phyloP scores from a whole-genome alignment of 2,329 filamentous ascomycete genomes.

The Zelopaecilomyces penicillatus region DNA sequence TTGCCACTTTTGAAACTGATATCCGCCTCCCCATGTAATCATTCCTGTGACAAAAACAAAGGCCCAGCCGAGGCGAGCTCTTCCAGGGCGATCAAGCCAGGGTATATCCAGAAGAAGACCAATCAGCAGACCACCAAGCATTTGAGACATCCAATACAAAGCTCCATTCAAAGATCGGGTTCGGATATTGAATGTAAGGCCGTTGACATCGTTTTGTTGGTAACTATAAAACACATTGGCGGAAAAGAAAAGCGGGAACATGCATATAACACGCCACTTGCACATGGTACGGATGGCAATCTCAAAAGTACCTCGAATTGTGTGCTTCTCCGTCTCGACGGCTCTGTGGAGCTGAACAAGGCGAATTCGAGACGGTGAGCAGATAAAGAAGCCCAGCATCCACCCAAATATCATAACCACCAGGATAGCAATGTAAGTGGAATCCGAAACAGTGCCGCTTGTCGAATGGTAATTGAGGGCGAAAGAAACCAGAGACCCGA shows the following conservation, averaged over 20 bases:
- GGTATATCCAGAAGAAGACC: constrained; percentile 53
- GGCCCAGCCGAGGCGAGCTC: constrained; percentile 55
- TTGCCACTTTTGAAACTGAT: constrained; percentile 62
- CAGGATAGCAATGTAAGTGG: constrained; percentile 42
- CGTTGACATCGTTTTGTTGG: constrained; percentile 48
- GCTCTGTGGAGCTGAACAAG: constrained; percentile 27
- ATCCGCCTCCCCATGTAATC: constrained; percentile 75
- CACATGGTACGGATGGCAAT: constrained; percentile 29
- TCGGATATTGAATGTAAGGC: constrained; percentile 44
- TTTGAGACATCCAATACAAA: constrained; percentile 49
- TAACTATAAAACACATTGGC: constrained; percentile 49
- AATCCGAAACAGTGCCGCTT: constrained; percentile 36
- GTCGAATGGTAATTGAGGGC: constrained; percentile 31
- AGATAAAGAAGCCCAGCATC: constrained; percentile 37
- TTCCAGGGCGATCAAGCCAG: constrained; percentile 66
- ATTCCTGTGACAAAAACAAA: constrained; percentile 63
- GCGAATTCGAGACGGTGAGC: constrained; percentile 35
- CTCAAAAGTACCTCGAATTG: constrained; percentile 24
- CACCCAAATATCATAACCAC: constrained; percentile 42
- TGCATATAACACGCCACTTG: constrained; percentile 37
- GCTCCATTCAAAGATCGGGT: constrained; percentile 46
- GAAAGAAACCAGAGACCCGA: constrained; percentile 30
- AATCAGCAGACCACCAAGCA: constrained; percentile 42
- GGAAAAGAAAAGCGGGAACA: constrained; percentile 45
- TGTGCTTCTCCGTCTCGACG: constrained; percentile 31